Evolutionary conservation across 2,329 filamentous ascomycete species (phyloP).

Genomic region (Ceratocystis ficicola): DNA sequence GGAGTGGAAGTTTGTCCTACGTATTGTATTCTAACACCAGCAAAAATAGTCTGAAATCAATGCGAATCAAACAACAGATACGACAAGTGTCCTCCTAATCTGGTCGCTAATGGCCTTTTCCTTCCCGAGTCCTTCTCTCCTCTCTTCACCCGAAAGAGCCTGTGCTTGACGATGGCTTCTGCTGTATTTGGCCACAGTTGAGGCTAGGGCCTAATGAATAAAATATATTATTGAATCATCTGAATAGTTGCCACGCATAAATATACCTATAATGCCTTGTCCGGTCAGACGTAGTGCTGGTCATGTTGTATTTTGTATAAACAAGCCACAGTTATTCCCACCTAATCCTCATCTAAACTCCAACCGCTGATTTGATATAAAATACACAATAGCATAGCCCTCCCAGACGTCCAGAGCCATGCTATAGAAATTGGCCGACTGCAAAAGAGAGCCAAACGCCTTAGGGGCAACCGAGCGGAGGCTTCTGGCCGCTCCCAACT

Average conservation of each 20-base stretch:
- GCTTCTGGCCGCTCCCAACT: slow-evolving; percentile 65
- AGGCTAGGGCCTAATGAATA: no score
- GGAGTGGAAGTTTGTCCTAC: neutral
- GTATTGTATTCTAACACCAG: neutral
- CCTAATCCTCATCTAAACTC: neutral
- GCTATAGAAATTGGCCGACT: slow-evolving; percentile 75
- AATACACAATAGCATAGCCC: slow-evolving; percentile 39
- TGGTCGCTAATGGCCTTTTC: no score
- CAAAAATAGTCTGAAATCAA: neutral
- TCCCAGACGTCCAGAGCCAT: slow-evolving; percentile 65
- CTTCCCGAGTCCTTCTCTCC: no score
- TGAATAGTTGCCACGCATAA: no score
- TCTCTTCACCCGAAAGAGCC: no score
- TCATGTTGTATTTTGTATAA: no score
- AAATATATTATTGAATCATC: no score
- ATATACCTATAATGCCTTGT: no score
- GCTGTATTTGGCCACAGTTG: no score
- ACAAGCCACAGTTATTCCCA: neutral
- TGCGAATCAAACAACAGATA: neutral
- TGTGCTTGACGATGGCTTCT: no score
- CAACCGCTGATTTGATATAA: neutral
- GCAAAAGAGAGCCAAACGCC: slow-evolving; percentile 63
- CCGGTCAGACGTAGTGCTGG: no score
- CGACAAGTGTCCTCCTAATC: no score
- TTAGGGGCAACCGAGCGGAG: slow-evolving; percentile 69